phyloP scores from a whole-genome alignment of 169 alveolate species.

The Besnoitia besnoiti region DNA sequence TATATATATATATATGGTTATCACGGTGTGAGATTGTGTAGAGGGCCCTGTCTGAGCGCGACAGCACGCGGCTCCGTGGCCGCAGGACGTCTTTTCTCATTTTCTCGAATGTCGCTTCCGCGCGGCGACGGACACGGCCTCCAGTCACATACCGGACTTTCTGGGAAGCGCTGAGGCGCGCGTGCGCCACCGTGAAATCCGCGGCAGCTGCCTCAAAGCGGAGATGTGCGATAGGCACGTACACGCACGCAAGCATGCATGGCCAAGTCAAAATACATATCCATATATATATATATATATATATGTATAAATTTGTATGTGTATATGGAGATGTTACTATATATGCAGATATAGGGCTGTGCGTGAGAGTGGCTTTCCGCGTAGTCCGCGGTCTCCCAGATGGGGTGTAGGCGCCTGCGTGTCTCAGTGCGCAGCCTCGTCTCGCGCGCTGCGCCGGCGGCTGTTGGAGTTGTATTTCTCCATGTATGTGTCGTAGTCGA shows the following conservation, averaged over 20 bases:
- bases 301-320: background rate
- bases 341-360: background rate
- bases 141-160: too few relatives aligned
- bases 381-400: background rate
- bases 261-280: background rate
- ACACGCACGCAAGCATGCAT: background rate
- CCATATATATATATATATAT: background rate
- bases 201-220: too few relatives aligned
- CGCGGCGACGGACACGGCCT: too few relatives aligned
- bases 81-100: too few relatives aligned
- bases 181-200: too few relatives aligned
- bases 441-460: background rate
- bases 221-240: background rate
- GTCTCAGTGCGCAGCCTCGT: background rate
- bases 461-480: background rate
- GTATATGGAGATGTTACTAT: background rate
- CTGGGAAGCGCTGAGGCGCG: too few relatives aligned
- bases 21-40: too few relatives aligned
- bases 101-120: too few relatives aligned
- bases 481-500: background rate
- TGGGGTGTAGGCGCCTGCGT: background rate
- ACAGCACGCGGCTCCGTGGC: too few relatives aligned
- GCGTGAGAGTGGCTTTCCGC: background rate
- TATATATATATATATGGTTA: too few relatives aligned
- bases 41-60: too few relatives aligned